Base-by-base conservation (phyloP, 352 stramenopile species). In the Phytophthora boehmeriae region DNA sequence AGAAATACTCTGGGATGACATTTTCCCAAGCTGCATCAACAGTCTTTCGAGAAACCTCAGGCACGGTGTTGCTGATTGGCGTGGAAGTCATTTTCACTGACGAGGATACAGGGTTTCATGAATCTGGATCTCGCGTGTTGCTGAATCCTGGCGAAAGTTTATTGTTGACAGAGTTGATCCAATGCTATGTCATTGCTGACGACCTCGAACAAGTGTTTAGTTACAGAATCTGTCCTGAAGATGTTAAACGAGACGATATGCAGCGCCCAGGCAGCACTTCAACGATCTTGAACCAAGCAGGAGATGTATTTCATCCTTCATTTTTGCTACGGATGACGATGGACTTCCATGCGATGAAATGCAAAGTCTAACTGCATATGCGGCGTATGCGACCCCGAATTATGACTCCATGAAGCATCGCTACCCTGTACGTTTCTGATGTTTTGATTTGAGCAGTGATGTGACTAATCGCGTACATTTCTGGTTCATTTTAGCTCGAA, bases 161-260 rank as follows among this genome's bases (percentile, higher is more conserved):
- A 17, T 75, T 90, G 48, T 78, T 93, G 73, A 78, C 73, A 1
- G 81, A 91, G 54, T 87, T 79, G 76, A 92, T 89, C 63, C 78
- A 90, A 59, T 92, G 82, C 43, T 95, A 93, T 61, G 88, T 92
- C n/a, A 88, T 95, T 25, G 87, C 87, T 2, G 87, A 95, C 46
- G 87, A 95, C 34, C 66, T 92, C 17, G 78, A 74, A 8, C 78
- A 88, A 36, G 79, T 93, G 3, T 80, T 84, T 20, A 66, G 85
- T 30, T 75, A 80, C 39, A 73, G 73, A 5, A 80, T 92, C 54
- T 90, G 80, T 38, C 53, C 69, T 0, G 74, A 83, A 5, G 73
- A 86, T 49, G 32, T 77, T 22, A 83, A 38, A 3, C 45, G 71
- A 28, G 77, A 87, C 34, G 74, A 86, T 2, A 66, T 76, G 45